Percentiles rank a stretch among this genome's conserved stretches.
Evolutionary conservation across 768 basidiomycete species (phyloP).

Genomic region (Leccinum sublutescens): DNA sequence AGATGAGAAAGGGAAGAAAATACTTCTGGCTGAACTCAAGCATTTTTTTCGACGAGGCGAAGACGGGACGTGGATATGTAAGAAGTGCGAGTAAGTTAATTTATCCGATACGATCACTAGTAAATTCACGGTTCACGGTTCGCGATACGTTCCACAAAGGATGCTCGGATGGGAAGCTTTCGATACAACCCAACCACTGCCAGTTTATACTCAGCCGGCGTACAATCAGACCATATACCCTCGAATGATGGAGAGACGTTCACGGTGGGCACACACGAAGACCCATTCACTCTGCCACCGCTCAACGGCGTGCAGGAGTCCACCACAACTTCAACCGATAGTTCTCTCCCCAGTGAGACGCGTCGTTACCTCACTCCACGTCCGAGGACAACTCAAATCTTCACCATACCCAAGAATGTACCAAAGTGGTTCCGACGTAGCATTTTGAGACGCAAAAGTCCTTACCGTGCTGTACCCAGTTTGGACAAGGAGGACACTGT

Average conservation of each 20-base stretch:
- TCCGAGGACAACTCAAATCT: neutral
- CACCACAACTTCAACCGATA: neutral
- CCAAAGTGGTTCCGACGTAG: slow-evolving; percentile 20
- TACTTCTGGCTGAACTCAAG: no score
- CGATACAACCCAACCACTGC: neutral
- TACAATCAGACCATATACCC: slow-evolving; percentile 19
- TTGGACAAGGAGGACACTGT: neutral
- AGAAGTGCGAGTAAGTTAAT: no score
- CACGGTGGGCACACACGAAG: slow-evolving; percentile 21
- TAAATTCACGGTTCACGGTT: slow-evolving; percentile 30
- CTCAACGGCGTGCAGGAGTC: neutral
- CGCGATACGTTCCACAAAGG: slow-evolving; percentile 21
- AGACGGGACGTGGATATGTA: no score
- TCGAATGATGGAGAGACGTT: slow-evolving; percentile 24
- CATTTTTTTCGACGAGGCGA: no score
- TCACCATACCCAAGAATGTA: neutral
- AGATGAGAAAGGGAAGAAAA: no score
- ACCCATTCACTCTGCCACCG: slow-evolving; percentile 22
- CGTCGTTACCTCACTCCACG: neutral
- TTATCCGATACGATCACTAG: slow-evolving; percentile 5
- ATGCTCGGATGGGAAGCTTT: slow-evolving; percentile 9
- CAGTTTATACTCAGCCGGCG: neutral
- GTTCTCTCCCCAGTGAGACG: neutral
- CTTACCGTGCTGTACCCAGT: slow-evolving; percentile 1
- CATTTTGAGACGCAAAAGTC: slow-evolving; percentile 18